Percentiles rank a stretch among this genome's conserved stretches.
phyloP scores from a whole-genome alignment of 2,329 filamentous ascomycete species.

The Diaporthe sp. region DNA sequence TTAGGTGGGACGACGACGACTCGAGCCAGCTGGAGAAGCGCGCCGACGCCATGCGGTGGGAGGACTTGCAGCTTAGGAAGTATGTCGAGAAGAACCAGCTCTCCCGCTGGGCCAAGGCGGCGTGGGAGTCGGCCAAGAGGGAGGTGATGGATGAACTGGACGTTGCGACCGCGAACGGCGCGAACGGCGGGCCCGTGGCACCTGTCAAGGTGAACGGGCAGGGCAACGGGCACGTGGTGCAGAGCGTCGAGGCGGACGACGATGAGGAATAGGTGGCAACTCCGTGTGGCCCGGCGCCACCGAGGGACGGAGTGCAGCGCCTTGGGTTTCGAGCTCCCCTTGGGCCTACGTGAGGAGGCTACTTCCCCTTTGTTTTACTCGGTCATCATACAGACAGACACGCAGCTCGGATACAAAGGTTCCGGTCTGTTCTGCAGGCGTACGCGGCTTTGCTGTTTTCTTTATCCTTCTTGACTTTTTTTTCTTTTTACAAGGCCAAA shows the following conservation, averaged over 20 bases:
- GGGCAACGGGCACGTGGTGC: constrained; percentile 35
- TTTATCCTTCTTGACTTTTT: not conserved
- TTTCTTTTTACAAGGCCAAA: constrained; percentile 3
- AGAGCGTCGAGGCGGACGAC: constrained; percentile 37
- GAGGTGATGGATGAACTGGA: constrained; percentile 28
- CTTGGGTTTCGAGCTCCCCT: not conserved
- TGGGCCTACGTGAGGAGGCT: not conserved
- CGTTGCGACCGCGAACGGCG: constrained; percentile 29
- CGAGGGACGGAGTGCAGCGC: not conserved
- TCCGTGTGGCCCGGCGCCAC: not conserved
- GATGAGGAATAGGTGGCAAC: constrained; percentile 2
- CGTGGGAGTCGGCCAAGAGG: constrained; percentile 54
- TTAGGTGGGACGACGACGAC: constrained; percentile 64
- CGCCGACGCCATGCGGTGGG: constrained; percentile 77
- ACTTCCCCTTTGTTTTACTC: constrained; percentile 12
- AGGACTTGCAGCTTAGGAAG: constrained; percentile 75
- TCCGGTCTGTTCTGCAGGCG: constrained; percentile 14
- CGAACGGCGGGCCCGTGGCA: constrained; percentile 29
- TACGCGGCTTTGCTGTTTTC: constrained; percentile 19
- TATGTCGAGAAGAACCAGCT: constrained; percentile 78
- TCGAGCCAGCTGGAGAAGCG: constrained; percentile 76
- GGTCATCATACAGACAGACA: constrained; percentile 15
- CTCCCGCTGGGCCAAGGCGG: constrained; percentile 72
- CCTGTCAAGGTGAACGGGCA: constrained; percentile 29
- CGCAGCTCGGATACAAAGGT: constrained; percentile 16